Conservation (phyloP, 2,329 filamentous ascomycete species). For the Epichloe elymi region DNA sequence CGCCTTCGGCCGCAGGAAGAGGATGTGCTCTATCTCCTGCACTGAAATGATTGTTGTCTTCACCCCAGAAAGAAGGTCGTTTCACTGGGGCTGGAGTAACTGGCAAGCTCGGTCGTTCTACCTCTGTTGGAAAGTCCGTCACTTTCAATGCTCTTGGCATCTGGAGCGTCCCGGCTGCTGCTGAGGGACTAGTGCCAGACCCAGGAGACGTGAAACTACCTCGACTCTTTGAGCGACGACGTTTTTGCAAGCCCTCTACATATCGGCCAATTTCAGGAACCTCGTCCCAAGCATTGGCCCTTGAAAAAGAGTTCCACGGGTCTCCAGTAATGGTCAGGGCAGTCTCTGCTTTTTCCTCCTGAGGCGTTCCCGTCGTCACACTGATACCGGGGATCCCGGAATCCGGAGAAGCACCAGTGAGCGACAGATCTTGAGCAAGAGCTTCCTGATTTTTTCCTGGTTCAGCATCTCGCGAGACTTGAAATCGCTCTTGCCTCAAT, state of each 20-base stretch:
- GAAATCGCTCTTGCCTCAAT: conserved; percentile 7
- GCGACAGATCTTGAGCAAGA: not conserved
- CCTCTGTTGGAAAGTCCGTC: conserved; percentile 75
- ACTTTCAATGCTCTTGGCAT: conserved; percentile 44
- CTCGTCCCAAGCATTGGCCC: conserved; percentile 85
- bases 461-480: conserved; percentile 12
- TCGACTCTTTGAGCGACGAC: conserved; percentile 27
- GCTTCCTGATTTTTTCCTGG: not conserved
- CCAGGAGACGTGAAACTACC: not conserved
- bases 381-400: not conserved
- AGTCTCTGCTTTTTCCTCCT: not conserved
- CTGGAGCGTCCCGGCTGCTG: not conserved
- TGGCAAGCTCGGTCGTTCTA: conserved; percentile 75
- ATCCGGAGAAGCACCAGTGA: not conserved
- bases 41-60: conserved; percentile 25
- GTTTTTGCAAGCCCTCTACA: conserved; percentile 61
- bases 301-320: conserved; percentile 61
- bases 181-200: not conserved
- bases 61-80: conserved; percentile 51
- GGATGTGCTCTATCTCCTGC: conserved; percentile 38
- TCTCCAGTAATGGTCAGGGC: conserved; percentile 19
- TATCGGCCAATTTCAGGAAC: conserved; percentile 80
- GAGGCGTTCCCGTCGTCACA: not conserved
- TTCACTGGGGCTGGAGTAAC: conserved; percentile 78
- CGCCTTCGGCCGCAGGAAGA: conserved; percentile 66